phyloP scores from a whole-genome alignment of 2,329 filamentous ascomycete species.

The Aspergillus sclerotialis region DNA sequence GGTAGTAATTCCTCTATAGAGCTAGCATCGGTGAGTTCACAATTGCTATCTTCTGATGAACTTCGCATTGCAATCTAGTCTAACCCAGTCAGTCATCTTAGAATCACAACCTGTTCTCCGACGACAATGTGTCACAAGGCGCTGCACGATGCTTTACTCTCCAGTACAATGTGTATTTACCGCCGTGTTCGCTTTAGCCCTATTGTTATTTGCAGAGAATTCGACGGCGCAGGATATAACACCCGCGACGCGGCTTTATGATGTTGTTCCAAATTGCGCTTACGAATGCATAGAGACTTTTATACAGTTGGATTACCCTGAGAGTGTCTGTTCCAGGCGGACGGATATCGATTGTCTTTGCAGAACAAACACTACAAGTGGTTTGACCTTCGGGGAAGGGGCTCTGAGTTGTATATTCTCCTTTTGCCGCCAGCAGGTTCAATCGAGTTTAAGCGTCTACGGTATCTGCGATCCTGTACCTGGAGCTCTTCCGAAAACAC shows the following conservation, averaged over 20 bases:
- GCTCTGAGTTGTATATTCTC: constrained; percentile 61
- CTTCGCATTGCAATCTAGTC: neutral
- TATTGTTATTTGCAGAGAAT: constrained; percentile 15
- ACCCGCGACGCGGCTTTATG: constrained; percentile 24
- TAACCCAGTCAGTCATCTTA: neutral
- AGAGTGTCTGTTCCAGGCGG: constrained; percentile 41
- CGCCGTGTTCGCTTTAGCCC: constrained; percentile 15
- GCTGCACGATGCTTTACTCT: constrained; percentile 31
- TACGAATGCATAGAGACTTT: constrained; percentile 57
- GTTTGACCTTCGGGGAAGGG: constrained; percentile 66
- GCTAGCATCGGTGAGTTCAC: constrained; percentile 14
- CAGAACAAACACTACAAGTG: constrained; percentile 49
- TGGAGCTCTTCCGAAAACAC: constrained; percentile 27
- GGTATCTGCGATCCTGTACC: constrained; percentile 49
- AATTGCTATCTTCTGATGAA: no score
- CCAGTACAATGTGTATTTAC: constrained; percentile 19
- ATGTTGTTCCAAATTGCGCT: constrained; percentile 53
- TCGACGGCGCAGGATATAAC: constrained; percentile 11
- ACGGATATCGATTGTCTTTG: constrained; percentile 60
- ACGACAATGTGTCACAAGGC: constrained; percentile 15
- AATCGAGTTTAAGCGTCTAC: constrained; percentile 39
- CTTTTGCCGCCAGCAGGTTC: constrained; percentile 46
- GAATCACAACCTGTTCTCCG: constrained; percentile 2
- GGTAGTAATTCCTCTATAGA: constrained; percentile 16
- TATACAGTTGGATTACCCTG: constrained; percentile 52